phyloP scores from a whole-genome alignment of 768 basidiomycete species.

The Leccinum longicurvipes region DNA sequence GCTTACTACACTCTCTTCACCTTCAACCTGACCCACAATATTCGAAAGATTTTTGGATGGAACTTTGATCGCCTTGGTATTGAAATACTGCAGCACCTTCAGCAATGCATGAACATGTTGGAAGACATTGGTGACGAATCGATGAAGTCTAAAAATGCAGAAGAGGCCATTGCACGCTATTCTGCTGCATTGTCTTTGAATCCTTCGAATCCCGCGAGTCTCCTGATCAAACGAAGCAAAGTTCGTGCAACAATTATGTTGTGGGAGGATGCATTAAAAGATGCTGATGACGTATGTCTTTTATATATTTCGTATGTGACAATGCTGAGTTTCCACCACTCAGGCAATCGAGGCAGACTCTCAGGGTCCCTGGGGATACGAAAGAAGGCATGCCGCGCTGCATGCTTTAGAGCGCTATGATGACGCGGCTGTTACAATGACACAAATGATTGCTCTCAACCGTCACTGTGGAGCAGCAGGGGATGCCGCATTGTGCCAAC shows the following conservation, averaged over 20 bases:
- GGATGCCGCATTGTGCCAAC: neutral
- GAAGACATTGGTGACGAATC: constrained; percentile 1
- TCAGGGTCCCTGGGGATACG: neutral
- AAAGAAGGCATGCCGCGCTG: neutral
- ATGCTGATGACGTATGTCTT: neutral
- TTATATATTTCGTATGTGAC: neutral
- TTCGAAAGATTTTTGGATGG: constrained; percentile 12
- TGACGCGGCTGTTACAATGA: neutral
- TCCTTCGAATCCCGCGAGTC: neutral
- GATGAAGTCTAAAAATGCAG: neutral
- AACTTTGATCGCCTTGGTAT: constrained; percentile 2
- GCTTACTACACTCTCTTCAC: fast-evolving
- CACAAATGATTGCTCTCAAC: neutral
- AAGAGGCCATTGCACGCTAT: constrained; percentile 1
- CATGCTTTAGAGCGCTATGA: neutral
- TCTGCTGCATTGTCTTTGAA: neutral
- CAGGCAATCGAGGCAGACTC: constrained; percentile 5
- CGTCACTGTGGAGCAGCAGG: too few relatives aligned
- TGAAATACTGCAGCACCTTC: neutral
- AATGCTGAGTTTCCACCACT: fast-evolving
- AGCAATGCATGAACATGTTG: neutral
- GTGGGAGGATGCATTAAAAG: constrained; percentile 10
- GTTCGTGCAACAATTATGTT: neutral
- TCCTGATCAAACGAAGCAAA: constrained; percentile 12
- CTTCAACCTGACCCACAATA: neutral